phyloP scores from a whole-genome alignment of 2,329 filamentous ascomycete species.

The Trichoderma pleuroti region DNA sequence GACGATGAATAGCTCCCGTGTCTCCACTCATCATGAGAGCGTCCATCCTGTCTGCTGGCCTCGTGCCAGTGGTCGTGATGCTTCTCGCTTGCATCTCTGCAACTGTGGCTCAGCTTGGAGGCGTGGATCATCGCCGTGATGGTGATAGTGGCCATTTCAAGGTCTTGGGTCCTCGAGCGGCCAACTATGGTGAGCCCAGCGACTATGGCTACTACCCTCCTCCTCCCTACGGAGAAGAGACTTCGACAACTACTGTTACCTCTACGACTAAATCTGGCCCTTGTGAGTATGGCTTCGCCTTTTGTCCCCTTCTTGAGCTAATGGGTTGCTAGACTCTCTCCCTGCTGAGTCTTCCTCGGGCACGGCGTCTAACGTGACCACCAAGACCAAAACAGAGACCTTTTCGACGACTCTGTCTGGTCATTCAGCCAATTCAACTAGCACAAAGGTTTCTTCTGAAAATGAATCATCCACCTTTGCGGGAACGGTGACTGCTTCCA shows the following conservation, averaged over 20 bases:
- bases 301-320: neutral
- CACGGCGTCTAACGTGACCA: neutral
- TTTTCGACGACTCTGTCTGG: neutral
- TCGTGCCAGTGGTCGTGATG: conserved; percentile 31
- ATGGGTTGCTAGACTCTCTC: neutral
- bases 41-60: conserved; percentile 30
- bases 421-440: neutral
- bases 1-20: conserved; percentile 4
- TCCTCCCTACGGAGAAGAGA: conserved; percentile 24
- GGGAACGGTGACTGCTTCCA: neutral
- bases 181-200: conserved; percentile 22
- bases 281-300: conserved; percentile 15
- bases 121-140: neutral
- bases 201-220: conserved; percentile 23
- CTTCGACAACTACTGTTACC: conserved; percentile 8
- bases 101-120: conserved; percentile 4
- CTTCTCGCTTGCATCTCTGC: conserved; percentile 22
- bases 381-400: conserved; percentile 10
- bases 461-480: neutral
- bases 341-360: conserved; percentile 4
- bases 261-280: neutral
- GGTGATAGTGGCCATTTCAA: neutral
- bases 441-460: neutral
- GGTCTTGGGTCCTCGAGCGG: conserved; percentile 14
- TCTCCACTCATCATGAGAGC: conserved; percentile 36